These are phyloP conservation scores for Colletotrichum sp. DNA, from an alignment of 2,329 filamentous ascomycete genomes.

Conservation along the genomic window DNA sequence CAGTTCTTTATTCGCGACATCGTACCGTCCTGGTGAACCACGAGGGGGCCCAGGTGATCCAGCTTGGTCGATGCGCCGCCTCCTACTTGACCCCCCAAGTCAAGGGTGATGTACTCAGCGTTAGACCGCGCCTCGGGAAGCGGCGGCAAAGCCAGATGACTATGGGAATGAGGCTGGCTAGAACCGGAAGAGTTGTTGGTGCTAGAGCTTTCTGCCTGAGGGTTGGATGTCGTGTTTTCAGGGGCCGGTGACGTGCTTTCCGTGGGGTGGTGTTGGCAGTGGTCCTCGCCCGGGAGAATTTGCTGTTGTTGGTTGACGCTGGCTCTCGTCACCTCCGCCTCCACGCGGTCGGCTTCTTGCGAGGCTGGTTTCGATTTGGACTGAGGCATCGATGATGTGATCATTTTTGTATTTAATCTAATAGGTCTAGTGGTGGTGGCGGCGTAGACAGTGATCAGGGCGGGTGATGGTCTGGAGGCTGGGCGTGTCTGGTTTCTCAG, in stretches of 20 bases:
- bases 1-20: constrained; percentile 76
- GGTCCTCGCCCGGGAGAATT: background rate
- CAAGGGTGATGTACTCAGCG: constrained; percentile 28
- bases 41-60: constrained; percentile 74
- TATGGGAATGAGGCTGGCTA: constrained; percentile 13
- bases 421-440: background rate
- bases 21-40: constrained; percentile 76
- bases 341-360: background rate
- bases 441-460: background rate
- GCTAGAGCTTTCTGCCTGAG: background rate
- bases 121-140: constrained; percentile 1
- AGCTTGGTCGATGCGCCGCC: constrained; percentile 54
- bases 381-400: constrained; percentile 15
- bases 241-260: constrained; percentile 21
- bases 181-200: background rate
- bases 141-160: constrained; percentile 17
- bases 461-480: constrained; percentile 7
- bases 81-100: constrained; percentile 31
- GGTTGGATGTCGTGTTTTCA: constrained; percentile 16
- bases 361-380: background rate
- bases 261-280: constrained; percentile 17
- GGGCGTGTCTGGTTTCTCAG: background rate
- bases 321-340: background rate
- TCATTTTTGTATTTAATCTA: background rate
- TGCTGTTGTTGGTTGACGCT: background rate